A percentile compares a stretch with the other conserved stretches of the same genome.
Evolutionary conservation across 2,329 filamentous ascomycete genomes (phyloP).

Genomic region (Ramichloridium luteum): DNA sequence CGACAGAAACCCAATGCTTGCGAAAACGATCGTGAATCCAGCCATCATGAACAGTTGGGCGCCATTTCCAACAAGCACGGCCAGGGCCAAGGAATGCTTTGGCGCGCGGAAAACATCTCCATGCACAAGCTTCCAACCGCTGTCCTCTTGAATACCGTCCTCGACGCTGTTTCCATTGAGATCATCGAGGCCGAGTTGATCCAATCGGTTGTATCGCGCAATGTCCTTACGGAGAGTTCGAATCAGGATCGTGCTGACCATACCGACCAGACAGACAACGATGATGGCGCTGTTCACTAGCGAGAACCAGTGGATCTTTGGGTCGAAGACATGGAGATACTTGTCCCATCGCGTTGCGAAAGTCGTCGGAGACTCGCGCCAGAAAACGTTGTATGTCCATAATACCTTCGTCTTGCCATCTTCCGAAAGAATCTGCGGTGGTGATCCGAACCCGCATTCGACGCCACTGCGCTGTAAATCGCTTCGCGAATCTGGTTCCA

Average conservation of each 20-base stretch:
- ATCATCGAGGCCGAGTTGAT: slow-evolving; percentile 82
- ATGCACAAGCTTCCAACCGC: slow-evolving; percentile 95
- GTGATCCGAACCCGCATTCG: slow-evolving; percentile 50
- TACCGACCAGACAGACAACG: slow-evolving; percentile 79
- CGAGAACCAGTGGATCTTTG: slow-evolving; percentile 98
- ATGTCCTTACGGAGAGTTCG: slow-evolving; percentile 90
- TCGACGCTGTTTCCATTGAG: slow-evolving; percentile 66
- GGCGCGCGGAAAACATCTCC: slow-evolving; percentile 93
- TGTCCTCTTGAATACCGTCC: slow-evolving; percentile 93
- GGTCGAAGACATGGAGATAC: slow-evolving; percentile 92
- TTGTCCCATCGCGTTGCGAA: slow-evolving; percentile 99
- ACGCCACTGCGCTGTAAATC: slow-evolving; percentile 41
- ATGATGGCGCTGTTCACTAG: slow-evolving; percentile 93
- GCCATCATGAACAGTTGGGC: slow-evolving; percentile 97
- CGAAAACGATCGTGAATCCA: slow-evolving; percentile 84
- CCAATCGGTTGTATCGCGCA: slow-evolving; percentile 86
- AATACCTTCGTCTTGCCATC: slow-evolving; percentile 52
- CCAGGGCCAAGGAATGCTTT: slow-evolving; percentile 68
- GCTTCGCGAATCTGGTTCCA: slow-evolving; percentile 63
- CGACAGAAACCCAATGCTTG: slow-evolving; percentile 85
- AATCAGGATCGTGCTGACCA: slow-evolving; percentile 83
- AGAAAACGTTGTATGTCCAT: slow-evolving; percentile 89
- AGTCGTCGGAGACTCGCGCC: slow-evolving; percentile 69
- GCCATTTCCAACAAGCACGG: slow-evolving; percentile 81
- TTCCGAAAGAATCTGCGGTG: slow-evolving; percentile 53